Evolutionary conservation across 2,329 filamentous ascomycete genomes (phyloP), one percentile per base, ranked within the genome.

Genomic region (Xylariaceae sp.): DNA sequence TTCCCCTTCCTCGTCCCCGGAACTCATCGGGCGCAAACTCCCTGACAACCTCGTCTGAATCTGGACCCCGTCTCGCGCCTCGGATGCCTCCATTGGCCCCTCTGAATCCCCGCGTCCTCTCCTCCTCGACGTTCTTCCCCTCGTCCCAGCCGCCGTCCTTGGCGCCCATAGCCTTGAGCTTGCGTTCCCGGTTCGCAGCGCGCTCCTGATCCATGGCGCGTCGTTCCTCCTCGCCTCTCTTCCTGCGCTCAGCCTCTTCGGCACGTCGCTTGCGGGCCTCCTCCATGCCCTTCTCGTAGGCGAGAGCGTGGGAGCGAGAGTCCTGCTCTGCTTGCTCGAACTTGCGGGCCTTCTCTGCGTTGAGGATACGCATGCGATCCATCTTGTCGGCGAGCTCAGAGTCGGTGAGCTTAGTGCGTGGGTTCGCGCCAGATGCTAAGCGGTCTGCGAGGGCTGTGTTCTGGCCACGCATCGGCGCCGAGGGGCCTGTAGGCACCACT

Each of bases 401-500:
- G 0, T 85, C 80, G 0, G 80, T 83, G 27, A 82, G 73, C 66
- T 83, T 83, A 19, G 76, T 75, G 11, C 80, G 77, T 19, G 80
- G 80, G 66, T 82, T 82, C 11, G 74, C 76, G 51, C 80, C 80
- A 1, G 78, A 82, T 47, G 71, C 68, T 10, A 78, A 62, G 10
- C 80, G 78, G 40, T 71, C 66, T 6, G 67, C 65, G 18, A 62
- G 60, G 5, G 63, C 63, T 11, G 66, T 68, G 53, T 69, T 70
- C 36, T 61, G 60, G 33, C 68, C 66, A 30, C 52, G 52, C 11
- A 36, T 35, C 11, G 41, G n/a, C 7, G 33, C 18, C 3, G 47
- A 30, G 10, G 22, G 11, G 18, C 42, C 62, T 44, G 66, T 52
- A 2, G 53, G 39, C 12, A 52, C 43, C 15, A 54, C 45, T 11